phyloP scores from a whole-genome alignment of 495 filamentous ascomycete genomes.

The Hypoxylon crocopeplum region DNA sequence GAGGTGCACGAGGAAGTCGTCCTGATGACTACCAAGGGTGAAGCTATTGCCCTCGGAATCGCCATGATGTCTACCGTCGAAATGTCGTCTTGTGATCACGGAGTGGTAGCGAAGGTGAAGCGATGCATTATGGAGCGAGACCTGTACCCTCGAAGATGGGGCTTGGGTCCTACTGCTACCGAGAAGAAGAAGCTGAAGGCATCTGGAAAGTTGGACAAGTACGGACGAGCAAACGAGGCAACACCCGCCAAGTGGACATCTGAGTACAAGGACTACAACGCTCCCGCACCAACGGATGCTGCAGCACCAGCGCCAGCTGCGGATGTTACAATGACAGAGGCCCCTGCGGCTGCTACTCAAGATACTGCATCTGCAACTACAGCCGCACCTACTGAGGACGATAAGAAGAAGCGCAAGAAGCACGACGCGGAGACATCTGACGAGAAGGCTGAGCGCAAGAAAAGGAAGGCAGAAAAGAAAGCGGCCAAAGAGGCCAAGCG shows the following conservation, averaged over 20 bases:
- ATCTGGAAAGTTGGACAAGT: constrained; percentile 98
- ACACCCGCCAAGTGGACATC: constrained; percentile 91
- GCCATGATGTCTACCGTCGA: constrained; percentile 95
- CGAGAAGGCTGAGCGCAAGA: constrained; percentile 76
- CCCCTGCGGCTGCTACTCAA: constrained; percentile 36
- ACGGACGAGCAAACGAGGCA: constrained; percentile 84
- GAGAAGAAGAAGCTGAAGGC: constrained; percentile 99
- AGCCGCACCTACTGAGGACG: constrained; percentile 45
- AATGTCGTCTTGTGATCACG: constrained; percentile 91
- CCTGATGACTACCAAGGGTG: constrained; percentile 97
- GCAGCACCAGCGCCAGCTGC: constrained; percentile 34
- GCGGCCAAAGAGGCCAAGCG: constrained; percentile 67
- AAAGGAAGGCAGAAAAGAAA: constrained; percentile 76
- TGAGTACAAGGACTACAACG: constrained; percentile 87
- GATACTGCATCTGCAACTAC: constrained; percentile 50
- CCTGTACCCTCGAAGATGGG: constrained; percentile 94
- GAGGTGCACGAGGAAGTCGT: constrained; percentile 92
- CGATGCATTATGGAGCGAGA: constrained; percentile 99
- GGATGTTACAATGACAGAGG: constrained; percentile 41
- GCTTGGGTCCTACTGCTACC: constrained; percentile 83
- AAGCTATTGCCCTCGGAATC: constrained; percentile 94
- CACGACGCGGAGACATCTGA: constrained; percentile 82
- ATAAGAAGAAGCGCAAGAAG: constrained; percentile 79
- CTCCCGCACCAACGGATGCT: constrained; percentile 44
- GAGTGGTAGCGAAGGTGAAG: constrained; percentile 97